phyloP scores from a whole-genome alignment of 108 stramenopile genomes.

The Pseudonitzschia pungens region DNA sequence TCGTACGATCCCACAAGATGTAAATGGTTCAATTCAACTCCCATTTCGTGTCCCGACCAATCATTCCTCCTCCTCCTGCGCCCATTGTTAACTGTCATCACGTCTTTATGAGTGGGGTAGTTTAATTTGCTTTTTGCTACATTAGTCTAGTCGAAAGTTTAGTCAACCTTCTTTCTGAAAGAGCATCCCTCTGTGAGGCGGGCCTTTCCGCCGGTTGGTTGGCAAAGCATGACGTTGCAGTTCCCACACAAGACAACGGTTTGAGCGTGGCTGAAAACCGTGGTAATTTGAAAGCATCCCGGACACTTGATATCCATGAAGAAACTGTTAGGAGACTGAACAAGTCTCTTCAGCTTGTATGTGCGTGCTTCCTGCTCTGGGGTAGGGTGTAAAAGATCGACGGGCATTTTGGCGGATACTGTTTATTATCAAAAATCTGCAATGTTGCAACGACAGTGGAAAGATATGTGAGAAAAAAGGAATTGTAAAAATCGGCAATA shows the following conservation, averaged over 20 bases:
- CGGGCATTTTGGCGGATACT: conserved; percentile 81
- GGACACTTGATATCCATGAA: conserved; percentile 99
- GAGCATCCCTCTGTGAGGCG: conserved; percentile 99
- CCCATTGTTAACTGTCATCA: neutral
- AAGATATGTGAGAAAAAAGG: conserved; percentile 2
- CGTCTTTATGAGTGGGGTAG: neutral
- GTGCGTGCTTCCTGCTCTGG: conserved; percentile 88
- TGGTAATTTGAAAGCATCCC: conserved; percentile 99
- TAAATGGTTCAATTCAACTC: too few species aligned
- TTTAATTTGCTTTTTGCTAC: conserved; percentile 5
- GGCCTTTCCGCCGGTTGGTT: conserved; percentile 98
- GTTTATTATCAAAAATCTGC: neutral
- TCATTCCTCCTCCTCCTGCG: neutral
- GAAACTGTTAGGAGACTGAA: conserved; percentile 98
- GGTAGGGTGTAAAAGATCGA: conserved; percentile 95
- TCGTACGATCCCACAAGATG: too few species aligned
- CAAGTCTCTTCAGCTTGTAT: conserved; percentile 99
- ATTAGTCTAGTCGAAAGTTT: conserved; percentile 38
- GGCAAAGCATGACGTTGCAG: conserved; percentile 97
- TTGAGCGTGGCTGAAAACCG: conserved; percentile 93
- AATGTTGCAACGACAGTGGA: neutral
- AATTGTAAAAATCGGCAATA: too few species aligned
- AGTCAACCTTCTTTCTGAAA: conserved; percentile 98
- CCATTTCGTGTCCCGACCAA: too few species aligned
- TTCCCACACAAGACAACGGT: conserved; percentile 96